Evolutionary conservation across 2,329 filamentous ascomycete species (phyloP), one percentile per base, ranked within the genome.

Genomic region (Beauveria sp.): DNA sequence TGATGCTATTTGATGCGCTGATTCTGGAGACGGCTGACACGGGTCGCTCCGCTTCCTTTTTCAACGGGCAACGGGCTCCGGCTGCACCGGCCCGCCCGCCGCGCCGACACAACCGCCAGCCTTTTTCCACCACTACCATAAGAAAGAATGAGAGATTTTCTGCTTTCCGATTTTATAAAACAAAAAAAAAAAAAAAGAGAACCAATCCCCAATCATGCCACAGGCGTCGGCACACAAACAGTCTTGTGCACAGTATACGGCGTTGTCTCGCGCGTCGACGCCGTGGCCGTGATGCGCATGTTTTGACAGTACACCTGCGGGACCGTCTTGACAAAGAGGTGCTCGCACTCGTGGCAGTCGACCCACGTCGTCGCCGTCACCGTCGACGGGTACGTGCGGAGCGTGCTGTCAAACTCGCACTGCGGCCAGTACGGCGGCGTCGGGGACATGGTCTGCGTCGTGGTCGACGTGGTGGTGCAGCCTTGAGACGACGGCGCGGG

Each of bases 281-380:
- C 62, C 40, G 61, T 67, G 55, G 63, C 62, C 37, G 61, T 67
- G 55, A 70, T 66, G 1, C 53, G 57, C 55, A 62, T 57, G n/a
- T 63, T 67, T 6, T 70, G 70, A 55, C 72, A 74, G 47, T 61
- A 59, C 34, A 69, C 62, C 44, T 64, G 5, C 40, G 67, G 59
- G 64, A 64, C 40, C 3, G 61, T 44, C 14, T 64, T 34, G 7
- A 73, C 63, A 1, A 46, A 40, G 16, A 74, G 37, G 46, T 63
- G 59, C 9, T 65, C 57, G 61, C 72, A 75, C 2, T 71, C 73
- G 50, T 69, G 63, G 61, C 73, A 75, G 65, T 75, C 66, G 40
- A 74, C 61, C 16, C 65, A 48, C 2, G 54, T 62, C 22, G 62
- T 66, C 2, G 67, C 7, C 7, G 68, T 69, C 9, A 64, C 65